phyloP scores from a whole-genome alignment of 1,284 basidiomycete species.

The Sphaerobolus stellatus region DNA sequence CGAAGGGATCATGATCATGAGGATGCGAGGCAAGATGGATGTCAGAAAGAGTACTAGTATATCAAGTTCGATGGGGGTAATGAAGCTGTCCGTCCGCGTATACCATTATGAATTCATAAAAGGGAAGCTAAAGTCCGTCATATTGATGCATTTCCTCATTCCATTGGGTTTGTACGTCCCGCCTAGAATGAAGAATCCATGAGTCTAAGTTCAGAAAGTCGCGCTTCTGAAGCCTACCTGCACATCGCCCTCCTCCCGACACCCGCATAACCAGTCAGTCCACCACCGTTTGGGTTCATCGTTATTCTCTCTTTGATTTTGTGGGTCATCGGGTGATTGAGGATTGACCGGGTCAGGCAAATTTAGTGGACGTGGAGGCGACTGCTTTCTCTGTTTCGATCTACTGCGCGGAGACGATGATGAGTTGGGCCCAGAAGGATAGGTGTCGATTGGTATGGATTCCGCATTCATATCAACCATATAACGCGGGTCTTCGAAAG shows the following conservation, averaged over 20 bases:
- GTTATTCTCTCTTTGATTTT: slow-evolving; percentile 23
- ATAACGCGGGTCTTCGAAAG: slow-evolving; percentile 44
- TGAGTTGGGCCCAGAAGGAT: too few species aligned
- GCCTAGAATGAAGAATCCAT: slow-evolving; percentile 42
- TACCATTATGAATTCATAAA: slow-evolving; percentile 6
- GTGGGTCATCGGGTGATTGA: slow-evolving; percentile 17
- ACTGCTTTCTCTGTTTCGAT: slow-evolving; percentile 16
- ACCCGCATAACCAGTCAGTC: slow-evolving; percentile 82
- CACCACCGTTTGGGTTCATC: slow-evolving; percentile 57
- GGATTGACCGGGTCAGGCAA: slow-evolving; percentile 33
- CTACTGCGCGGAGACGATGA: slow-evolving; percentile 11
- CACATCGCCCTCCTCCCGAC: slow-evolving; percentile 65
- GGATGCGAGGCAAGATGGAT: too few species aligned
- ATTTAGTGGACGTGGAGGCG: slow-evolving; percentile 42
- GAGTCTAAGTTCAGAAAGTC: too few species aligned
- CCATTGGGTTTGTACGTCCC: slow-evolving; percentile 73
- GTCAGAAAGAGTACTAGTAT: too few species aligned
- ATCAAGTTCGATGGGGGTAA: neutral
- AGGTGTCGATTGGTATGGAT: too few species aligned
- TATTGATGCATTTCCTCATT: slow-evolving; percentile 45
- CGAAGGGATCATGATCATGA: too few species aligned
- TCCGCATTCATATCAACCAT: slow-evolving; percentile 9
- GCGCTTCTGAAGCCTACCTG: slow-evolving; percentile 48
- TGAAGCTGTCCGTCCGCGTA: slow-evolving; percentile 4
- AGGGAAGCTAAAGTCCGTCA: slow-evolving; percentile 6